Evolutionary conservation across 176 grass and related monocot species (phyloP), one percentile per base, ranked within the genome.

Genomic region (Neostapfia colusana): DNA sequence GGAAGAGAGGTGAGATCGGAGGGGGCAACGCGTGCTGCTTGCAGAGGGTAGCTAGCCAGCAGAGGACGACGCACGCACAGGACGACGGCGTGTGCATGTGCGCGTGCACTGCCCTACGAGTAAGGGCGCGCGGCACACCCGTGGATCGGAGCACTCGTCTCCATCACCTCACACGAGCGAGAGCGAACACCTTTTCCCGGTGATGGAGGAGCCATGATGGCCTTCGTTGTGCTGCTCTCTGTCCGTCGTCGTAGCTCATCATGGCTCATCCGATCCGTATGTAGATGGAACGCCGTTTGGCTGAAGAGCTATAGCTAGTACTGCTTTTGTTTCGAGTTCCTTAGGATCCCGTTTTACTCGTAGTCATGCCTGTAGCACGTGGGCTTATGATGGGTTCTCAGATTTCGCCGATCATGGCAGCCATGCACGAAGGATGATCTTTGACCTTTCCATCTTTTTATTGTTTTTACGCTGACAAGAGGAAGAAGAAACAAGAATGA

Each of bases 151-250:
- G 35, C 71, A 68, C 80, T 67, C 74, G 37, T 55, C 62, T 83
- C 68, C 61, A 35, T 62, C 61, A 36, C 45, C 62, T 42, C 75
- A 73, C 75, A 73, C 73, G 75, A 53, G 42, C 59, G 31, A 72
- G 5, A 53, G 42, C 59, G 31, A 72, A 3, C 31, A 16, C 39
- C 53, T 83, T 83, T 79, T 24, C 53, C 65, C 61, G 37, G 80
- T 76, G 51, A 87, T 82, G 85, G 79, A 77, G 85, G 73, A 72
- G 74, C 67, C 41, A 87, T 87, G 46, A 87, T 82, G 75, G 38
- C 12, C 27, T 27, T 7, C 31, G 1, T 50, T 13, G 11, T 44
- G 21, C 41, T 49, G n/a, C n/a, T 38, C 14, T 38, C 23, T 12
- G 20, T 65, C 27, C 53, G 13, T 21, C 73, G 31, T 31, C 39